These are phyloP conservation scores for Physcomitrium patens DNA, from an alignment of 225 moss, liverwort and hornwort genomes.

Conservation along the genomic window DNA sequence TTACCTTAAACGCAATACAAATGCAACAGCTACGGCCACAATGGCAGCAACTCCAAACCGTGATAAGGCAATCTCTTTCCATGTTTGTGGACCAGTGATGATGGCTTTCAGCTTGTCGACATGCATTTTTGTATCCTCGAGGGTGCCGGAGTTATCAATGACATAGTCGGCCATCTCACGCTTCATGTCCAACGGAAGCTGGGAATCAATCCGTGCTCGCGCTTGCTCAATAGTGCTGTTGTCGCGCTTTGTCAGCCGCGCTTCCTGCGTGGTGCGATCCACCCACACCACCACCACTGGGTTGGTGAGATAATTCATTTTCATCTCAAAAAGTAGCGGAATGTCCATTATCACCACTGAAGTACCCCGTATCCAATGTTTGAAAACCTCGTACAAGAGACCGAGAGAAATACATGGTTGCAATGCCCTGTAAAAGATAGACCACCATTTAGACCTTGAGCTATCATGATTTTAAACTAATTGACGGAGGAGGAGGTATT, in stretches of 20 bases:
- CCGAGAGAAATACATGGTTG: slow-evolving; percentile 66
- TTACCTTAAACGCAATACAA: background rate
- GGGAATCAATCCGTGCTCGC: slow-evolving; percentile 49
- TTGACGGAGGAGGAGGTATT: too few relatives aligned
- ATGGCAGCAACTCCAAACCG: slow-evolving; percentile 40
- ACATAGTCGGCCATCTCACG: slow-evolving; percentile 49
- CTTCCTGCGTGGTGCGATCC: slow-evolving; percentile 51
- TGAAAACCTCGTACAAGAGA: slow-evolving; percentile 48
- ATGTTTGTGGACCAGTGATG: slow-evolving; percentile 41
- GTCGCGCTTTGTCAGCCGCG: slow-evolving; percentile 48
- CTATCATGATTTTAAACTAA: background rate
- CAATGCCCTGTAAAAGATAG: slow-evolving; percentile 60
- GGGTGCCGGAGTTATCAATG: slow-evolving; percentile 62
- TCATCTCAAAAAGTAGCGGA: slow-evolving; percentile 62
- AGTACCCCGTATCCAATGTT: slow-evolving; percentile 55
- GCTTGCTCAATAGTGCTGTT: slow-evolving; percentile 45
- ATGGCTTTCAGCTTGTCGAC: slow-evolving; percentile 38
- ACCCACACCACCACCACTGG: slow-evolving; percentile 66
- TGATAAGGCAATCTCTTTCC: slow-evolving; percentile 49
- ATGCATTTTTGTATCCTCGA: slow-evolving; percentile 41
- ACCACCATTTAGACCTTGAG: slow-evolving; percentile 3
- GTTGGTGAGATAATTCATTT: slow-evolving; percentile 50
- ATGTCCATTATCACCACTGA: slow-evolving; percentile 55
- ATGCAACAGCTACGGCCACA: slow-evolving; percentile 28
- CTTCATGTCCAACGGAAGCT: slow-evolving; percentile 45